phyloP scores from a whole-genome alignment of 768 basidiomycete genomes.

The Agaricus blazei region DNA sequence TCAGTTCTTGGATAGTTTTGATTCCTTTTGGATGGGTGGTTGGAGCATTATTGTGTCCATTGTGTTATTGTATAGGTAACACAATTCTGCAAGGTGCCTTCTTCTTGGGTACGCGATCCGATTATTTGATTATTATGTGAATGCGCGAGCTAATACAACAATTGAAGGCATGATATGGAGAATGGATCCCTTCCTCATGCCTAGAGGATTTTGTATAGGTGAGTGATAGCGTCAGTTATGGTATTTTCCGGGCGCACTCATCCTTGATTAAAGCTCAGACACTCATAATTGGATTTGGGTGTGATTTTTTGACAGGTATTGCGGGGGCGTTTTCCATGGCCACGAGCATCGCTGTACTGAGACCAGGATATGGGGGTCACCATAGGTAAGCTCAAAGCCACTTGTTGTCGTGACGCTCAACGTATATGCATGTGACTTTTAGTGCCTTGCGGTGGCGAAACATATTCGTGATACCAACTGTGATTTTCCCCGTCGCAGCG shows the following conservation, averaged over 20 bases:
- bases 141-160: background rate
- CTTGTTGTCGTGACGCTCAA: slow-evolving; percentile 9
- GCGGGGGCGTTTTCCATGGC: slow-evolving; percentile 40
- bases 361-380: slow-evolving; percentile 38
- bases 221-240: slow-evolving; percentile 13
- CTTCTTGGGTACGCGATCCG: slow-evolving; percentile 47
- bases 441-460: slow-evolving; percentile 49
- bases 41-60: slow-evolving; percentile 41
- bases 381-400: slow-evolving; percentile 21
- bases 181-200: slow-evolving; percentile 61
- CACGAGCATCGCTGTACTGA: slow-evolving; percentile 32
- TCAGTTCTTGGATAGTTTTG: slow-evolving; percentile 46
- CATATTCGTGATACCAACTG: slow-evolving; percentile 36
- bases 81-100: slow-evolving; percentile 52
- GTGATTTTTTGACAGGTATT: slow-evolving; percentile 40
- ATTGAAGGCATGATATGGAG: slow-evolving; percentile 52
- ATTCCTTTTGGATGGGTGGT: slow-evolving; percentile 39
- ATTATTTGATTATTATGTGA: background rate
- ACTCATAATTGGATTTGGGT: slow-evolving; percentile 35
- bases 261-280: slow-evolving; percentile 32
- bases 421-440: background rate
- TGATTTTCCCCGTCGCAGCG: slow-evolving; percentile 44
- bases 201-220: slow-evolving; percentile 53
- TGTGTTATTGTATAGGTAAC: slow-evolving; percentile 44
- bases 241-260: background rate